phyloP scores from a whole-genome alignment of 73 alveolate species.

The Paraurostyla sp. region DNA sequence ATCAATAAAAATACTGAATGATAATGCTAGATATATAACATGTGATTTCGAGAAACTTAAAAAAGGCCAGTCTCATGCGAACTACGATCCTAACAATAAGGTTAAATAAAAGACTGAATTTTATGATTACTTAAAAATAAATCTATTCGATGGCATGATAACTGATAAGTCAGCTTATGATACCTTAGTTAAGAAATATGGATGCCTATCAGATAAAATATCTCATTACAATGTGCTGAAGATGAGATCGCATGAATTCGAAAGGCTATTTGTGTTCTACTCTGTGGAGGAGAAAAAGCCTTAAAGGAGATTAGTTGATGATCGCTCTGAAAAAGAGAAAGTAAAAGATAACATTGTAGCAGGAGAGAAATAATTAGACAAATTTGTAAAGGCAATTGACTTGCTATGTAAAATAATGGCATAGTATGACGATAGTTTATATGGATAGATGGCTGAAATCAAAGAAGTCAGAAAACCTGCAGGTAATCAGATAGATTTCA shows the following conservation, averaged over 20 bases:
- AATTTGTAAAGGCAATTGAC: not conserved
- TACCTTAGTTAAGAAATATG: conserved; percentile 32
- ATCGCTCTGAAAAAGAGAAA: no score
- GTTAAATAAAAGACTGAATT: not conserved
- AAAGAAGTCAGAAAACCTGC: conserved; percentile 21
- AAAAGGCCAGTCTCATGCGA: not conserved
- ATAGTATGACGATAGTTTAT: not conserved
- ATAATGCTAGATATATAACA: conserved; percentile 5
- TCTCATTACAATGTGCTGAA: conserved; percentile 12
- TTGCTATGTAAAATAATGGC: not conserved
- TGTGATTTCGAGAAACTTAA: conserved; percentile 25
- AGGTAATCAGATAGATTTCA: not conserved
- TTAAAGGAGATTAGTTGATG: no score
- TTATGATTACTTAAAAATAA: conserved; percentile 12
- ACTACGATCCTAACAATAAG: not conserved
- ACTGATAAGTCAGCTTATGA: conserved; percentile 31
- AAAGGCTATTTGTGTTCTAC: conserved; percentile 27
- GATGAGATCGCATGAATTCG: conserved; percentile 23
- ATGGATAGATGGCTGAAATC: conserved; percentile 51
- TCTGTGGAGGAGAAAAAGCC: not conserved
- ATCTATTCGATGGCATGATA: conserved; percentile 28
- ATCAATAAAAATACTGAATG: not conserved
- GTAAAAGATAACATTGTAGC: not conserved
- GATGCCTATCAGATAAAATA: conserved; percentile 17
- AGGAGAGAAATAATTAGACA: conserved; percentile 35